Base-by-base conservation (phyloP, 768 basidiomycete genomes). In the Lactarius trivialis region DNA sequence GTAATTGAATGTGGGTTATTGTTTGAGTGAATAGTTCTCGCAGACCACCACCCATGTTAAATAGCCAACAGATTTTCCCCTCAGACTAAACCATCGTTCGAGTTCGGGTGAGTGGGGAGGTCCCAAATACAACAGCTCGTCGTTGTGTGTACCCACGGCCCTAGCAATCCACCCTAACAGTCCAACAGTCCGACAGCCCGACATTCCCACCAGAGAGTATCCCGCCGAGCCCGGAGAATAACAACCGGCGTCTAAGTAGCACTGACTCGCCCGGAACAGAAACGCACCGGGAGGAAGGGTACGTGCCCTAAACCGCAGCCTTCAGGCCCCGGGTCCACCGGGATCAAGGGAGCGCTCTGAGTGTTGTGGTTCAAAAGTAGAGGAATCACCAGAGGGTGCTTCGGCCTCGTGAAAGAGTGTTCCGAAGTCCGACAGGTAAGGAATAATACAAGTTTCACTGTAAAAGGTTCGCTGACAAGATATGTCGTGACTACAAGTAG, bases 391-490 rank as follows among this genome's bases (percentile, higher is more conserved):
- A 19, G 26, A 48, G 3, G 6, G 30, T 11, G 21, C 21, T 26
- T 28, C n/a, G 28, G 12, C 3, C 21, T 32, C 51, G 33, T 12
- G 33, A 12, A 34, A 51, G 33, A 30, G n/a, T 26, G 3, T 26
- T 45, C 56, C 43, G 3, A 59, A 36, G 19, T 4, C 21, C 28
- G 14, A 11, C 4, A 0, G 7, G 45, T 3, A 32, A 39, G 11
- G 36, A 14, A 12, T 21, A 33, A n/a, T 14, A 39, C 41, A 48
- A 6, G 36, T 21, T 5, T 19, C 24, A 54, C 28, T 32, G 52
- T 53, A 64, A 64, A 59, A 60, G 58, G 56, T 64, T 56, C 58
- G 63, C 63, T 52, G 63, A 60, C 49, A 32, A 50, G 53, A 54
- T 26, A 55, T 55, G 58, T 30, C 58, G 49, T 56, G 32, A 39